These are phyloP conservation scores for Leishmania tarentolae DNA, from an alignment of 208 protist species.

Conservation along the genomic window DNA sequence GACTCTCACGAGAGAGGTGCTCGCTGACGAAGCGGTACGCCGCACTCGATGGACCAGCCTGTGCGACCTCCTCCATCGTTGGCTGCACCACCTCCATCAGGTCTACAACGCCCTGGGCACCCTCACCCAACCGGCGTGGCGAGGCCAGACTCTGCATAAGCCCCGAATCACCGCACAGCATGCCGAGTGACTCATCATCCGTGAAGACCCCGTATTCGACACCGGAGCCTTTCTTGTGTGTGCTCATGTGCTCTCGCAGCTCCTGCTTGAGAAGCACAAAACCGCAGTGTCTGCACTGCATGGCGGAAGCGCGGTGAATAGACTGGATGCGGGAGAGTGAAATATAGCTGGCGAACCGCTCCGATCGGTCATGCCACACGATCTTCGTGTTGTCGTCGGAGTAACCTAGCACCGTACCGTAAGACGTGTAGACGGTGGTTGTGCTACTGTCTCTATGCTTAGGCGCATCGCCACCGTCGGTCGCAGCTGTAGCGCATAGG, in stretches of 20 bases:
- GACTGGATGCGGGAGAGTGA: slow-evolving; percentile 44
- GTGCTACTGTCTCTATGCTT: neutral
- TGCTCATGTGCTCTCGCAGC: slow-evolving; percentile 58
- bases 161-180: slow-evolving; percentile 70
- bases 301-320: slow-evolving; percentile 43
- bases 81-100: slow-evolving; percentile 46
- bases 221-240: slow-evolving; percentile 58
- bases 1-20: slow-evolving; percentile 25
- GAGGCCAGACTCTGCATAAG: slow-evolving; percentile 49
- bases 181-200: slow-evolving; percentile 47
- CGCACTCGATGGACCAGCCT: slow-evolving; percentile 27
- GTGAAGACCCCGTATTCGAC: slow-evolving; percentile 54
- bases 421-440: slow-evolving; percentile 32
- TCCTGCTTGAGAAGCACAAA: slow-evolving; percentile 54
- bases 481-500: slow-evolving; percentile 5
- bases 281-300: slow-evolving; percentile 73
- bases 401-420: slow-evolving; percentile 77
- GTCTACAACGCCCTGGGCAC: slow-evolving; percentile 68
- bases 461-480: slow-evolving; percentile 8
- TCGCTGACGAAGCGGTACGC: slow-evolving; percentile 32
- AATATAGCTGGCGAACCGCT: slow-evolving; percentile 61
- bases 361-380: slow-evolving; percentile 76
- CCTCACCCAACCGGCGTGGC: slow-evolving; percentile 46
- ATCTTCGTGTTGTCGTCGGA: slow-evolving; percentile 68
- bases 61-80: slow-evolving; percentile 28